Percentiles rank a stretch among this genome's conserved stretches.
Conservation (phyloP, 1,284 basidiomycete genomes). For the Fomitopsis palustris region DNA sequence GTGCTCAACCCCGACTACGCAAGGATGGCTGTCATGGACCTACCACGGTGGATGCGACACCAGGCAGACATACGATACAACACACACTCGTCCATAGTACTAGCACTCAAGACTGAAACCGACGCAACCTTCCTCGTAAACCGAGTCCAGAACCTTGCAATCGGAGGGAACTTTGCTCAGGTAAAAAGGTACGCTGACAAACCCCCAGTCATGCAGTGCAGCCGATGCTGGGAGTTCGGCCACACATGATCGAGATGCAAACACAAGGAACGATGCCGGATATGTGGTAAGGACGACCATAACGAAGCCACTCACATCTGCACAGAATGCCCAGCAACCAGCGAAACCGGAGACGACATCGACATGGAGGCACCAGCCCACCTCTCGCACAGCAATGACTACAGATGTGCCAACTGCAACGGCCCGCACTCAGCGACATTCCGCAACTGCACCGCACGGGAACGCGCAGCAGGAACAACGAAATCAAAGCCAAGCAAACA, state of each 20-base stretch:
- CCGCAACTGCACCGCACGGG: background rate
- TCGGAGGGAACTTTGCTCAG: background rate
- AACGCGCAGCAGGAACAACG: background rate
- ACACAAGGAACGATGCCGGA: background rate
- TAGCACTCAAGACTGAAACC: no score
- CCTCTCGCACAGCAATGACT: background rate
- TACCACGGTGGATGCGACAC: no score
- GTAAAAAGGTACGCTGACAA: slow-evolving; percentile 3
- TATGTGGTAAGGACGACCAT: background rate
- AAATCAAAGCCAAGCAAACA: background rate
- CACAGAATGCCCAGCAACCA: background rate
- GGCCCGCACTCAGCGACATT: slow-evolving; percentile 1
- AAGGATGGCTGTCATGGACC: background rate
- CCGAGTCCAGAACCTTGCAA: background rate
- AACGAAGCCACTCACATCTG: background rate
- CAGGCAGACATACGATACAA: no score
- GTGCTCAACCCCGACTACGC: background rate
- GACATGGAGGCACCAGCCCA: background rate
- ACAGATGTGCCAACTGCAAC: background rate
- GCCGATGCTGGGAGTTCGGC: background rate
- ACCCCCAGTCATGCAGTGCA: slow-evolving; percentile 2
- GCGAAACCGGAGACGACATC: background rate
- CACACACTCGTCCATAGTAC: no score
- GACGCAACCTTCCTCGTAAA: background rate
- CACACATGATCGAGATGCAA: background rate